phyloP scores from a whole-genome alignment of 768 basidiomycete genomes.

The Mycena rebaudengoi region DNA sequence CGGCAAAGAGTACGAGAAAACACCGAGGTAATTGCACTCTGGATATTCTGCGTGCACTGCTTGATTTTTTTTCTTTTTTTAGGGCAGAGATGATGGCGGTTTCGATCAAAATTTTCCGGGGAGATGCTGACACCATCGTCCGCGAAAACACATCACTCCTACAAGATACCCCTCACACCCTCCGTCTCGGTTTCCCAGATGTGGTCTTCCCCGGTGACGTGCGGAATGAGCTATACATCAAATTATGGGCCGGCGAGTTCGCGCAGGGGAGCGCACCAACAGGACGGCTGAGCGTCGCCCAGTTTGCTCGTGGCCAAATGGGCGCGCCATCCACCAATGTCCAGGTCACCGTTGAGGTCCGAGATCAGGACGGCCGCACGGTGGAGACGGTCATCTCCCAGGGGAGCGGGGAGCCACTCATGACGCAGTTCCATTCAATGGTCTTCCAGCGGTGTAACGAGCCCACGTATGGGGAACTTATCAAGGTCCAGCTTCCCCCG shows the following conservation, averaged over 20 bases:
- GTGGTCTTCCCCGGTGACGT: conserved; percentile 92
- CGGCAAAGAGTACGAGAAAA: conserved; percentile 83
- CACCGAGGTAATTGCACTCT: conserved; percentile 76
- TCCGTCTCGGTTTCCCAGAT: conserved; percentile 93
- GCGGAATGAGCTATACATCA: conserved; percentile 96
- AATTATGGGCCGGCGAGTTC: conserved; percentile 95
- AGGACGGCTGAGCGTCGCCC: conserved; percentile 66
- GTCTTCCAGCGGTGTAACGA: conserved; percentile 89
- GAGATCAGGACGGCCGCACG: conserved; percentile 70
- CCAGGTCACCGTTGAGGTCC: conserved; percentile 91
- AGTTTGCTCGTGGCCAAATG: conserved; percentile 66
- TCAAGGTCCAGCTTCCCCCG: conserved; percentile 84
- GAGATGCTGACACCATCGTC: conserved; percentile 77
- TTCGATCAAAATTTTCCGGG: conserved; percentile 86
- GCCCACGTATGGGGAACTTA: conserved; percentile 92
- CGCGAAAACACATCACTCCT: conserved; percentile 87
- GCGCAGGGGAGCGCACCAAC: conserved; percentile 56
- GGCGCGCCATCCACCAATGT: conserved; percentile 71
- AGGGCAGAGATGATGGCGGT: conserved; percentile 91
- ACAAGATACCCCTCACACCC: conserved; percentile 81
- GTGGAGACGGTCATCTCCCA: conserved; percentile 80
- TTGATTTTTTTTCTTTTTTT: conserved; percentile 14
- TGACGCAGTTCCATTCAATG: conserved; percentile 88
- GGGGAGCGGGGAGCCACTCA: conserved; percentile 84
- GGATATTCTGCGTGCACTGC: not conserved